phyloP scores from a whole-genome alignment of 768 basidiomycete genomes.

The Leucocoprinus birnbaumii region DNA sequence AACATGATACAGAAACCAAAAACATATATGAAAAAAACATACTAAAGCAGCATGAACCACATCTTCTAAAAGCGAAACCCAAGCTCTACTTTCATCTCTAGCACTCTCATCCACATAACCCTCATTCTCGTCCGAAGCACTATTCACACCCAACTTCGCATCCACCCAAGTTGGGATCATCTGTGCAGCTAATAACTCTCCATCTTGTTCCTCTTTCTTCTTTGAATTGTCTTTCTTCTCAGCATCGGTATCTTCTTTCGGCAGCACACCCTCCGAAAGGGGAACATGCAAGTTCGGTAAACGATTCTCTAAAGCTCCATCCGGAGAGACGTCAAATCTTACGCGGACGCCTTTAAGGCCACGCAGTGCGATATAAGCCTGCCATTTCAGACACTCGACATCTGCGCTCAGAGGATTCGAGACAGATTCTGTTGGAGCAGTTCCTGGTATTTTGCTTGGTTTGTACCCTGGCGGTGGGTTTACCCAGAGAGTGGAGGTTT shows the following conservation, averaged over 20 bases:
- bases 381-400: constrained; percentile 90
- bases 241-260: constrained; percentile 5
- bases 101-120: constrained; percentile 62
- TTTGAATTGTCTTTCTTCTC: constrained; percentile 18
- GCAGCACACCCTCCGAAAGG: constrained; percentile 16
- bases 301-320: constrained; percentile 65
- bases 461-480: constrained; percentile 36
- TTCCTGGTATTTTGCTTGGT: constrained; percentile 3
- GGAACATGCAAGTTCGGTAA: constrained; percentile 74
- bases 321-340: constrained; percentile 65
- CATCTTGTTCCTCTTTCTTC: constrained; percentile 28
- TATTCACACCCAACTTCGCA: constrained; percentile 36
- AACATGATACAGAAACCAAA: constrained; percentile 3
- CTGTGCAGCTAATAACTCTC: constrained; percentile 59
- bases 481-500: constrained; percentile 62
- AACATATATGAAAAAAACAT: constrained; percentile 21
- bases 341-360: constrained; percentile 48
- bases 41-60: constrained; percentile 77
- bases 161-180: constrained; percentile 78
- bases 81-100: constrained; percentile 75
- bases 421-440: constrained; percentile 15
- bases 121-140: constrained; percentile 46
- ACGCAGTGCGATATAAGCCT: constrained; percentile 75
- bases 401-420: constrained; percentile 58
- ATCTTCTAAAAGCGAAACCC: constrained; percentile 78